Evolutionary conservation across 1,139 yeast species (phyloP).

Genomic region (Pneumocystis oryctolagi): DNA sequence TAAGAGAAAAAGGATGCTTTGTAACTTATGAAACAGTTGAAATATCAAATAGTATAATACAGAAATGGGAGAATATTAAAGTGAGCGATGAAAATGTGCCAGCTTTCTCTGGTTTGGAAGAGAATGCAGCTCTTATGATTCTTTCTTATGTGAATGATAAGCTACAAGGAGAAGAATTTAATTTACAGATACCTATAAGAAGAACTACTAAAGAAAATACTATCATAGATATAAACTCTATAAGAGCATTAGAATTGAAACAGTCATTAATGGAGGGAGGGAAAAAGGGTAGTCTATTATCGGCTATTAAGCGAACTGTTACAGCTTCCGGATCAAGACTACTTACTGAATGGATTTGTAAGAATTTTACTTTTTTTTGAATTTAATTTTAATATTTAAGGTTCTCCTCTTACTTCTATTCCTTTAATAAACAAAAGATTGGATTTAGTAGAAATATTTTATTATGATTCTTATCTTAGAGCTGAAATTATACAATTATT

Average conservation of each 20-base stretch:
- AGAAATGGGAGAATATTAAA: constrained; percentile 6
- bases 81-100: constrained; percentile 1
- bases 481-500: constrained; percentile 25
- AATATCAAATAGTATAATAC: constrained; percentile 13
- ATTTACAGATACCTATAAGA: constrained; percentile 38
- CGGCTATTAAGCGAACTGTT: constrained; percentile 53
- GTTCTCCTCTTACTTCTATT: constrained; percentile 58
- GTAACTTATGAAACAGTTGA: constrained; percentile 36
- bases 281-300: constrained; percentile 52
- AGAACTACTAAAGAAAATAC: constrained; percentile 38
- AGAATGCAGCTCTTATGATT: constrained; percentile 34
- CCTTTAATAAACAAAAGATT: constrained; percentile 47
- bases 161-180: constrained; percentile 37
- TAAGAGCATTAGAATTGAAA: constrained; percentile 65
- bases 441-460: constrained; percentile 41
- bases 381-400: constrained; percentile 2
- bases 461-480: constrained; percentile 29
- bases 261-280: constrained; percentile 43
- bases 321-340: constrained; percentile 73
- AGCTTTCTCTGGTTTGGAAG: constrained; percentile 20
- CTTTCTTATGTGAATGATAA: constrained; percentile 45
- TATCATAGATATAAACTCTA: constrained; percentile 71
- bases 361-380: not conserved
- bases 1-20: constrained; percentile 47
- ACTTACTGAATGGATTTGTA: constrained; percentile 56